Percentiles rank a stretch among this genome's conserved stretches.
Conservation (phyloP, 1,139 yeast species). For the Pichia sp. region DNA sequence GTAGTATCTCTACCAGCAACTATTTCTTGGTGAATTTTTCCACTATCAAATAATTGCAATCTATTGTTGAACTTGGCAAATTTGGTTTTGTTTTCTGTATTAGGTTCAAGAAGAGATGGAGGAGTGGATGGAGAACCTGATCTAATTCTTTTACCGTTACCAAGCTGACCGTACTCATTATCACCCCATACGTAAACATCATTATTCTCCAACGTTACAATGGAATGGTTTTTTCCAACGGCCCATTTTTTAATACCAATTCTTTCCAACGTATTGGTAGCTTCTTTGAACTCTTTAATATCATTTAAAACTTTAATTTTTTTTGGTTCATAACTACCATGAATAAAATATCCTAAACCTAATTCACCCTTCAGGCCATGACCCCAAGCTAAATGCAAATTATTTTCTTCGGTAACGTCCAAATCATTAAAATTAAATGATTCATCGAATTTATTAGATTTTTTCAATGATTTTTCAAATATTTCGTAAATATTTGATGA, state of each 20-base stretch:
- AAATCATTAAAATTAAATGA: constrained; percentile 23
- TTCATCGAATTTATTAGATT: constrained; percentile 6
- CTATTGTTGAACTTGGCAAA: constrained; percentile 35
- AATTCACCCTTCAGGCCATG: constrained; percentile 84
- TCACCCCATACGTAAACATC: constrained; percentile 81
- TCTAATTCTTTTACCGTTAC: constrained; percentile 68
- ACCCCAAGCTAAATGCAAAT: constrained; percentile 59
- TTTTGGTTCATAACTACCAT: constrained; percentile 64
- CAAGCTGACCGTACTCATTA: constrained; percentile 76
- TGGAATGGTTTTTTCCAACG: constrained; percentile 60
- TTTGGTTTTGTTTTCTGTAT: constrained; percentile 9
- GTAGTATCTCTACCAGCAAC: constrained; percentile 59
- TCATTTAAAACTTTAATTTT: constrained; percentile 47
- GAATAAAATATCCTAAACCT: constrained; percentile 67
- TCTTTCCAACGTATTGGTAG: constrained; percentile 30
- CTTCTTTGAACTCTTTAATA: constrained; percentile 37
- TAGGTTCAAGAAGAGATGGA: constrained; percentile 57
- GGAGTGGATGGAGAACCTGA: constrained; percentile 48
- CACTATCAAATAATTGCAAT: constrained; percentile 37
- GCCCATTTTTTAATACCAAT: constrained; percentile 48
- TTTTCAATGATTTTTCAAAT: constrained; percentile 27
- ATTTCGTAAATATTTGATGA: constrained; percentile 29
- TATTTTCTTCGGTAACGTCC: constrained; percentile 24
- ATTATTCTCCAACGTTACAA: constrained; percentile 52
- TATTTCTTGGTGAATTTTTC: constrained; percentile 46